Evolutionary conservation across 768 basidiomycete genomes (phyloP), one percentile per base, ranked within the genome.

Genomic region (Rhodotorula kratochvilovae): DNA sequence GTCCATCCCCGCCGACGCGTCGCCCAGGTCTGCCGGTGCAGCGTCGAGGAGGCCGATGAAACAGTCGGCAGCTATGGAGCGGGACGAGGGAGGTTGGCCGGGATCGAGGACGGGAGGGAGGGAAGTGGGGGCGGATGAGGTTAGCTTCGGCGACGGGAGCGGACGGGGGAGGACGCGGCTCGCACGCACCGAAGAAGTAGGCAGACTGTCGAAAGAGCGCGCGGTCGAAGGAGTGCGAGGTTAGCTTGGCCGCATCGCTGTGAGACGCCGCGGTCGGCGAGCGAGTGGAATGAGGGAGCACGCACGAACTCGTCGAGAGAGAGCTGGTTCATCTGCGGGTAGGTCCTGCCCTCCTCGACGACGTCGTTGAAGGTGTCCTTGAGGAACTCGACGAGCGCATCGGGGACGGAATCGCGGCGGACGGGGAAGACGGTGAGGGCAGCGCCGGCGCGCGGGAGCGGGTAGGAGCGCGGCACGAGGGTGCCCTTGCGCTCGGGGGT

Each of bases 261-360:
- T 1, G 36, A 19, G 35, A 25, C n/a, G n/a, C n/a, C n/a, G n/a
- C n/a, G n/a, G 19, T 5, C 1, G 33, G 31, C 57, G 23, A 15
- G 29, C 7, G 27, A 19, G n/a, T 2, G 43, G 39, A n/a, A 15
- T 8, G 33, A n/a, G 4, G 12, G 10, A 31, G 19, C 27, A 93
- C 80, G 91, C 92, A 19, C 83, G 80, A 92, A 96, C 5, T 83
- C 81, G 43, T 84, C 80, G 33, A 83, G 82, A 12, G 81, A 79
- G 67, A 84, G 79, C 27, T 77, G 74, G 16, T 78, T 80, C 80
- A 92, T 90, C 80, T 94, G 92, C 0, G 92, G 92, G 80, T 94
- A 95, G 15, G 92, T 91, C 72, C 82, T 77, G 2, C 93, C 93
- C 57, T 85, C 85, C 66, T 87, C 87, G 21, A 95, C 83, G 76